Conservation (phyloP, 2,329 filamentous ascomycete genomes). For the Neonectria hederae region DNA sequence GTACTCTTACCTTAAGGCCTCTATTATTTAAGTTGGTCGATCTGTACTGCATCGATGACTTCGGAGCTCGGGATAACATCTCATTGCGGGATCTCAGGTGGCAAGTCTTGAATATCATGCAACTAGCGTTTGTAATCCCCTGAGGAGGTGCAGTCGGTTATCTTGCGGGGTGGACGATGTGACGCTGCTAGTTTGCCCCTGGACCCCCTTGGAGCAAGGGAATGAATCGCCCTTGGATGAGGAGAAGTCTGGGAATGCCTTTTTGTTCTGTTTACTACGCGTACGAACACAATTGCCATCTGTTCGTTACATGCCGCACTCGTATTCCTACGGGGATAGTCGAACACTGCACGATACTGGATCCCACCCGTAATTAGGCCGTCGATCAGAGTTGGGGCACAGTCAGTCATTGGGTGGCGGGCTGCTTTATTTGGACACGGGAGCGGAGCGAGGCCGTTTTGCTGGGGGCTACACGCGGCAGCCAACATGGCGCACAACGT, state of each 20-base stretch:
- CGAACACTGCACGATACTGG: background rate
- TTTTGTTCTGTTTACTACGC: background rate
- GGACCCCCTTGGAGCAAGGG: constrained; percentile 7
- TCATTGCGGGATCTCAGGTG: too few species aligned
- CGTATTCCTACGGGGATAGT: background rate
- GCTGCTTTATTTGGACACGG: background rate
- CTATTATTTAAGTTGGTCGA: too few species aligned
- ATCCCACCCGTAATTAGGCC: background rate
- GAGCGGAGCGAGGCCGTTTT: background rate
- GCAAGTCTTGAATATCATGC: too few species aligned
- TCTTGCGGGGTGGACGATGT: background rate
- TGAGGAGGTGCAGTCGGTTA: too few species aligned
- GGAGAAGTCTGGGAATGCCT: background rate
- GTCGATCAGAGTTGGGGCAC: background rate
- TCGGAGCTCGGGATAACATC: too few species aligned
- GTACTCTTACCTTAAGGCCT: too few species aligned
- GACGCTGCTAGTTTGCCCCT: constrained; percentile 6
- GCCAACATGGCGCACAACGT: too few species aligned
- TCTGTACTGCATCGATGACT: too few species aligned
- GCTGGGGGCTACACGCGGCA: background rate
- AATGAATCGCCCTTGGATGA: background rate
- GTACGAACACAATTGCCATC: background rate
- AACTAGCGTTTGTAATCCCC: too few species aligned
- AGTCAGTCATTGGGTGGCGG: background rate
- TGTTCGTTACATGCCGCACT: background rate